Evolutionary conservation across 306 rosid species (phyloP).

Genomic region (Morella rubra): DNA sequence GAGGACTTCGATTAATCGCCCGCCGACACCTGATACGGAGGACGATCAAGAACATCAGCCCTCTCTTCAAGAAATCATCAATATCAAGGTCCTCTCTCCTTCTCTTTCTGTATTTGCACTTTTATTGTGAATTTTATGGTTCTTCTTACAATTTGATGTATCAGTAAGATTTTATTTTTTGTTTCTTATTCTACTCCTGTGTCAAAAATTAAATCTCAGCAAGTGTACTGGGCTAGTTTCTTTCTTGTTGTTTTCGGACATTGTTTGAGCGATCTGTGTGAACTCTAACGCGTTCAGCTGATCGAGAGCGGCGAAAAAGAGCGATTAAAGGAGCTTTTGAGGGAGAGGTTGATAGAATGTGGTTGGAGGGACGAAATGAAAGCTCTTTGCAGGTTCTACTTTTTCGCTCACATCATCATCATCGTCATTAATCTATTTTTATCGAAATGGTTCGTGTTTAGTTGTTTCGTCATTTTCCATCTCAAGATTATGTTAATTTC

Average conservation of each 20-base stretch:
- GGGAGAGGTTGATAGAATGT: constrained; percentile 56
- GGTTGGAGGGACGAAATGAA: constrained; percentile 75
- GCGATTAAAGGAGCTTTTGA: constrained; percentile 52
- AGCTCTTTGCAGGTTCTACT: constrained; percentile 50
- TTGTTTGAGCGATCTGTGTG: background rate
- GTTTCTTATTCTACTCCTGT: background rate
- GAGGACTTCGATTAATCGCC: constrained; percentile 57
- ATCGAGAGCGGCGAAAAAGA: constrained; percentile 62
- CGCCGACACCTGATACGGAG: constrained; percentile 43
- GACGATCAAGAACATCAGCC: constrained; percentile 39
- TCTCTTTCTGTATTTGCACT: no score
- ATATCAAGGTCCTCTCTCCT: constrained; percentile 38
- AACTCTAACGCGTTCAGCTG: constrained; percentile 26
- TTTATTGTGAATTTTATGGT: background rate
- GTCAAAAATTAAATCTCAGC: background rate
- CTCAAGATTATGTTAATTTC: background rate
- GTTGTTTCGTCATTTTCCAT: background rate
- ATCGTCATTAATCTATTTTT: background rate
- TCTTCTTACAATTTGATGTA: background rate
- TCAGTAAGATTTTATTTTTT: background rate
- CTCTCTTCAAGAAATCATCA: constrained; percentile 44
- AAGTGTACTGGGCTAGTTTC: background rate
- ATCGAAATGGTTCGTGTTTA: background rate
- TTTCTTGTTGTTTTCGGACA: background rate
- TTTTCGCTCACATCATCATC: background rate